Evolutionary conservation across 2,329 filamentous ascomycete genomes (phyloP), one percentile per base, ranked within the genome.

Genomic region (Apiospora arundinis): DNA sequence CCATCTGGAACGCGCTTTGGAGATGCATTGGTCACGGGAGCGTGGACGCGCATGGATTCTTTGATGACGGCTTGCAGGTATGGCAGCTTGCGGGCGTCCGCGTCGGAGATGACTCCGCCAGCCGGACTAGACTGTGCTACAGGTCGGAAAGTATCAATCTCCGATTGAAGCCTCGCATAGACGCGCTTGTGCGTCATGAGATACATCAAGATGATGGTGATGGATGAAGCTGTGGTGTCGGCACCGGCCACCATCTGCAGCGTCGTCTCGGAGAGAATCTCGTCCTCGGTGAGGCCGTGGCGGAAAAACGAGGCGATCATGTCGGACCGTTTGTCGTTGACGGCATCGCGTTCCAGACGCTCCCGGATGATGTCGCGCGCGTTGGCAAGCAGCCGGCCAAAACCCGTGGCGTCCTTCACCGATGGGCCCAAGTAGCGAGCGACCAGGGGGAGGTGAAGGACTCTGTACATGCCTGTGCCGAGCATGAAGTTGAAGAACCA

Each of bases 191-290:
- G 82, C 8, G 83, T 85, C 46, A 85, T 82, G 69, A 89, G 77
- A 75, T 85, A 83, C 32, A 89, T 81, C 69, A 89, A 71, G 3
- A 83, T 87, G 40, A 82, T 79, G 0, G 87, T 84, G 3, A 90
- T 81, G 0, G 83, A 82, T 1, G 83, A 85, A 0, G 88, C 85
- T 0, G 87, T 87, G 9, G 86, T 89, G 74, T 90, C 88, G 1
- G 85, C 86, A 23, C 75, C 79, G 46, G 73, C 79, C 32, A 72
- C 70, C 66, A 78, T 78, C 69, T 80, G 76, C 52, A 78, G 74
- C 1, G 75, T 72, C 1, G 78, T 71, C 40, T 78, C 79, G 71
- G 86, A 83, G 12, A 83, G 78, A 70, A 87, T 83, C 56, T 85
- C 76, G 0, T 85, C 81, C 23, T 77, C 74, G 37, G 80, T 79